Evolutionary conservation across 1,284 basidiomycete species (phyloP).

Genomic region (Limonomyces culmigenus): DNA sequence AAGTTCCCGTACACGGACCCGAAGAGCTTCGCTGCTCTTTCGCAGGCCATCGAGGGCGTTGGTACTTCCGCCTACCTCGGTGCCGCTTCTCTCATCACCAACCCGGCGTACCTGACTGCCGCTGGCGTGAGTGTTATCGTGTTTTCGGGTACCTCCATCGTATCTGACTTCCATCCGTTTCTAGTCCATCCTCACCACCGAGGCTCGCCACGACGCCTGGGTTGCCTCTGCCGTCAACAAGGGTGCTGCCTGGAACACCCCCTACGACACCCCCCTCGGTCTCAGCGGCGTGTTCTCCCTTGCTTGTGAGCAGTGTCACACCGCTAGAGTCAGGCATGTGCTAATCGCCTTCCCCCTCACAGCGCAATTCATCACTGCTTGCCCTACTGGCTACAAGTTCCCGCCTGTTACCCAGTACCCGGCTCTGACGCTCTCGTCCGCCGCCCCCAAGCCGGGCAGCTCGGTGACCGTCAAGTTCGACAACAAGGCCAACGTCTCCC

Average conservation of each 20-base stretch:
- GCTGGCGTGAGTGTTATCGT: conserved; percentile 12
- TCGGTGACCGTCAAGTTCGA: conserved; percentile 14
- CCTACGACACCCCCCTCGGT: conserved; percentile 34
- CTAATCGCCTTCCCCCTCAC: conserved; percentile 13
- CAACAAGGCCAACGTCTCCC: conserved; percentile 10
- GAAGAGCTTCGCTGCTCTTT: conserved; percentile 30
- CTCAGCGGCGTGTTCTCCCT: conserved; percentile 29
- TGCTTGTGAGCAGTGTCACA: conserved; percentile 10
- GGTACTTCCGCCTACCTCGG: conserved; percentile 38
- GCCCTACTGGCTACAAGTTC: conserved; percentile 22
- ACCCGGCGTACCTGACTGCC: conserved; percentile 16
- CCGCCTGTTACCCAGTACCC: conserved; percentile 25
- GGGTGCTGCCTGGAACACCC: conserved; percentile 32
- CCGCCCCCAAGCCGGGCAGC: conserved; percentile 11
- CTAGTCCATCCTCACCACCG: conserved; percentile 21
- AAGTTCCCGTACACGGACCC: conserved; percentile 32
- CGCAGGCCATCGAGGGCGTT: conserved; percentile 40
- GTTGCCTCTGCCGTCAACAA: conserved; percentile 28
- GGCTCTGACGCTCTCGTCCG: conserved; percentile 13
- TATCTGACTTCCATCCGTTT: not conserved
- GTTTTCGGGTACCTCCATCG: not conserved
- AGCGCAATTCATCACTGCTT: conserved; percentile 24
- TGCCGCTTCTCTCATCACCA: conserved; percentile 24
- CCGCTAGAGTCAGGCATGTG: not conserved
- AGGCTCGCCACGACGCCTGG: conserved; percentile 34